Percentiles rank a stretch among this genome's conserved stretches.
phyloP scores from a whole-genome alignment of 345 rosid species.

The Fremontodendron californicum region DNA sequence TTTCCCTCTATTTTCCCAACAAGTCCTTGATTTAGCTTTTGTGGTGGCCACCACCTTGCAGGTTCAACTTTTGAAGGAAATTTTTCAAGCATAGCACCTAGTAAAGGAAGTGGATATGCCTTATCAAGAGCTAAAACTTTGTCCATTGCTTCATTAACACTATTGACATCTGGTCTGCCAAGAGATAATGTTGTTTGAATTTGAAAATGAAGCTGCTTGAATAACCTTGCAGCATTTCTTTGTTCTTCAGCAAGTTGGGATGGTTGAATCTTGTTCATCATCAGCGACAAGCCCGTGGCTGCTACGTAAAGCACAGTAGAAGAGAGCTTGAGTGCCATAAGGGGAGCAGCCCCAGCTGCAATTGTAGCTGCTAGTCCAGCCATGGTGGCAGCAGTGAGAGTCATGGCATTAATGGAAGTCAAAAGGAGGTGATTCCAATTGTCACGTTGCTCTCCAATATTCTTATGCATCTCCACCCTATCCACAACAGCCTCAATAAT shows the following conservation, averaged over 20 bases:
- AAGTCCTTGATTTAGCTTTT: conserved; percentile 5
- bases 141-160: conserved; percentile 41
- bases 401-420: background rate
- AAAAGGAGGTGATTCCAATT: conserved; percentile 32
- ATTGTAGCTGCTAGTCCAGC: background rate
- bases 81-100: conserved; percentile 48
- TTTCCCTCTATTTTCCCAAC: background rate
- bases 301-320: conserved; percentile 28
- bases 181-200: conserved; percentile 3
- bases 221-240: conserved; percentile 41
- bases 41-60: conserved; percentile 48
- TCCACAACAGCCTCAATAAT: conserved; percentile 47
- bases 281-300: conserved; percentile 32
- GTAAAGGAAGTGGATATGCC: conserved; percentile 55
- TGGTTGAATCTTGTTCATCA: conserved; percentile 50
- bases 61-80: conserved; percentile 49
- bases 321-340: background rate
- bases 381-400: background rate
- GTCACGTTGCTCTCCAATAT: conserved; percentile 46
- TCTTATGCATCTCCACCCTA: conserved; percentile 52
- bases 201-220: conserved; percentile 28
- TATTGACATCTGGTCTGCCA: background rate
- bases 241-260: conserved; percentile 64
- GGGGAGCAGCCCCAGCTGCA: background rate
- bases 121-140: conserved; percentile 45